Percentiles rank a stretch among this genome's conserved stretches.
Evolutionary conservation across 257 asterid genomes (phyloP).

Genomic region (Rehmannia glutinosa): DNA sequence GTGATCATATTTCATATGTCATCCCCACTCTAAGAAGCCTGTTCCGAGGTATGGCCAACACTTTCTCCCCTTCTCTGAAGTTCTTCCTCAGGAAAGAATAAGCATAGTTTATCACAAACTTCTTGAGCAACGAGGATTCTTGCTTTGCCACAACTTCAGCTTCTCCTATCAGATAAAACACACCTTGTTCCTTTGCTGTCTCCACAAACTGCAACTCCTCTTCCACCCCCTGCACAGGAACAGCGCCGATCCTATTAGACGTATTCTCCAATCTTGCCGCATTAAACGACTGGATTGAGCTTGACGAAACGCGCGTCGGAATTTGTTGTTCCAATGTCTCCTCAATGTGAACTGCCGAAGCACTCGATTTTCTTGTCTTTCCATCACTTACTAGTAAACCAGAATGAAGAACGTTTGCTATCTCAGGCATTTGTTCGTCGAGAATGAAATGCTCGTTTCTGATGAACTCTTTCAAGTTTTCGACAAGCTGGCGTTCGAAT

Average conservation of each 20-base stretch:
- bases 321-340: slow-evolving; percentile 18
- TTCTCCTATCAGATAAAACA: slow-evolving; percentile 62
- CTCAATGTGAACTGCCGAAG: slow-evolving; percentile 34
- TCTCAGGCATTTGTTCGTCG: slow-evolving; percentile 20
- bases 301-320: slow-evolving; percentile 26
- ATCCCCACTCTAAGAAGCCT: slow-evolving; percentile 72
- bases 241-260: slow-evolving; percentile 2
- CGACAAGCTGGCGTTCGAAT: slow-evolving; percentile 46
- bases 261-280: slow-evolving; percentile 15
- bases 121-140: slow-evolving; percentile 48
- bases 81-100: slow-evolving; percentile 58
- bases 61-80: slow-evolving; percentile 58
- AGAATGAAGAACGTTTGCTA: no score
- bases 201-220: slow-evolving; percentile 40
- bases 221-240: slow-evolving; percentile 16
- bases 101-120: slow-evolving; percentile 40
- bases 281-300: slow-evolving; percentile 33
- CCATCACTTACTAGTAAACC: no score
- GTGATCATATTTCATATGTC: slow-evolving; percentile 60
- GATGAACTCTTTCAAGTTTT: slow-evolving; percentile 46
- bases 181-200: slow-evolving; percentile 42
- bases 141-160: slow-evolving; percentile 57
- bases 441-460: slow-evolving; percentile 41
- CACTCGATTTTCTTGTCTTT: slow-evolving; percentile 17
- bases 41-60: slow-evolving; percentile 50